phyloP scores from a whole-genome alignment of 2,329 filamentous ascomycete genomes.

The Neonectria coccinea region DNA sequence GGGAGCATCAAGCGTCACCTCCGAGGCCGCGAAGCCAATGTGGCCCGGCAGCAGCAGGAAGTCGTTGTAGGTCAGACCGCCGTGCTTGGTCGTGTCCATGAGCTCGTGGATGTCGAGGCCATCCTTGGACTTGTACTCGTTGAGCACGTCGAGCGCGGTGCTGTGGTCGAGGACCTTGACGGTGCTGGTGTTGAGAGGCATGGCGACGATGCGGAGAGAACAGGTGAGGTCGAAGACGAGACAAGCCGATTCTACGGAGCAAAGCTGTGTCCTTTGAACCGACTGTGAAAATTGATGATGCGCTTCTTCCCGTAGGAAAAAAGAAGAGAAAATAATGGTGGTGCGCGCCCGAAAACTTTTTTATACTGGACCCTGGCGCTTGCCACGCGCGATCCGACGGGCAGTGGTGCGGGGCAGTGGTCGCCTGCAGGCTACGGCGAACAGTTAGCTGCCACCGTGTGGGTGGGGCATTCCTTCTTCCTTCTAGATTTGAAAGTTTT shows the following conservation, averaged over 20 bases:
- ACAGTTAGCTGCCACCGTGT: slow-evolving; percentile 9
- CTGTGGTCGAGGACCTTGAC: slow-evolving; percentile 76
- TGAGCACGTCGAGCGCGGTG: slow-evolving; percentile 82
- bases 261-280: slow-evolving; percentile 48
- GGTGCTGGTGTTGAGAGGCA: slow-evolving; percentile 67
- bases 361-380: slow-evolving; percentile 47
- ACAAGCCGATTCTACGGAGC: slow-evolving; percentile 48
- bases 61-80: slow-evolving; percentile 98
- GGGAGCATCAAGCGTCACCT: slow-evolving; percentile 88
- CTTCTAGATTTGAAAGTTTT: slow-evolving; percentile 14
- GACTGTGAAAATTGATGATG: slow-evolving; percentile 55
- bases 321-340: slow-evolving; percentile 54
- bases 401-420: slow-evolving; percentile 28
- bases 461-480: not conserved
- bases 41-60: slow-evolving; percentile 97
- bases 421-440: slow-evolving; percentile 8
- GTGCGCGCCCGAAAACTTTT: slow-evolving; percentile 55
- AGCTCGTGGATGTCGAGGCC: slow-evolving; percentile 88
- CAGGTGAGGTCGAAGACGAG: slow-evolving; percentile 58
- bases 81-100: slow-evolving; percentile 90
- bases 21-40: slow-evolving; percentile 95
- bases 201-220: slow-evolving; percentile 57
- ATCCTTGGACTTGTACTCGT: slow-evolving; percentile 84
- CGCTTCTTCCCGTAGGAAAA: slow-evolving; percentile 67
- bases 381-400: slow-evolving; percentile 34